These are phyloP conservation scores for Excoecaria cochinchinensis DNA, from an alignment of 345 rosid genomes.

Conservation along the genomic window DNA sequence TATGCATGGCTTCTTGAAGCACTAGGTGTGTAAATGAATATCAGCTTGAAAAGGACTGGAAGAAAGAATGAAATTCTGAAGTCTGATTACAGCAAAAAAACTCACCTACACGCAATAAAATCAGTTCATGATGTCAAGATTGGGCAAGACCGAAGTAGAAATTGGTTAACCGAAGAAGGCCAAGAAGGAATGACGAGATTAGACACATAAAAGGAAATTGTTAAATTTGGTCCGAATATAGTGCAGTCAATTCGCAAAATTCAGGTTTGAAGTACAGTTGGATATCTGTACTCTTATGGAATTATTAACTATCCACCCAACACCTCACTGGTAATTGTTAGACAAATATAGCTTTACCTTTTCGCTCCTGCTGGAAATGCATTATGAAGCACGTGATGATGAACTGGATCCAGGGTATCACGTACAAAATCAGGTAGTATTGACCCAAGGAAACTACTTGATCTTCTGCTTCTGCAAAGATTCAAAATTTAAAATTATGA, in stretches of 20 bases:
- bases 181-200: background rate
- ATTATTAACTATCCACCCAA: background rate
- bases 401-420: slow-evolving; percentile 74
- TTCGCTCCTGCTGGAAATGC: slow-evolving; percentile 63
- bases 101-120: slow-evolving; percentile 50
- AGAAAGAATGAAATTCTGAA: slow-evolving; percentile 10
- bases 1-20: no score
- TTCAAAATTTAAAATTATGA: slow-evolving; percentile 1
- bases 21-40: background rate
- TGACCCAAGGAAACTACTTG: slow-evolving; percentile 71
- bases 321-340: background rate
- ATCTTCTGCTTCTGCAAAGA: slow-evolving; percentile 52
- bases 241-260: no score
- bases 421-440: slow-evolving; percentile 73
- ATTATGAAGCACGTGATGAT: slow-evolving; percentile 77
- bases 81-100: background rate
- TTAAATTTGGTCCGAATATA: background rate
- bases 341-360: slow-evolving; percentile 45
- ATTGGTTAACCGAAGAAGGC: background rate
- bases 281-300: no score
- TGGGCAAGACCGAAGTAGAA: background rate
- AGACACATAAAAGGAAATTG: background rate
- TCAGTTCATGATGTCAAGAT: slow-evolving; percentile 40
- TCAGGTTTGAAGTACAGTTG: no score
- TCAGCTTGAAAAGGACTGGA: background rate